Evolutionary conservation across 495 filamentous ascomycete species (phyloP).

Genomic region (Podospora bellae-mahoneyi): DNA sequence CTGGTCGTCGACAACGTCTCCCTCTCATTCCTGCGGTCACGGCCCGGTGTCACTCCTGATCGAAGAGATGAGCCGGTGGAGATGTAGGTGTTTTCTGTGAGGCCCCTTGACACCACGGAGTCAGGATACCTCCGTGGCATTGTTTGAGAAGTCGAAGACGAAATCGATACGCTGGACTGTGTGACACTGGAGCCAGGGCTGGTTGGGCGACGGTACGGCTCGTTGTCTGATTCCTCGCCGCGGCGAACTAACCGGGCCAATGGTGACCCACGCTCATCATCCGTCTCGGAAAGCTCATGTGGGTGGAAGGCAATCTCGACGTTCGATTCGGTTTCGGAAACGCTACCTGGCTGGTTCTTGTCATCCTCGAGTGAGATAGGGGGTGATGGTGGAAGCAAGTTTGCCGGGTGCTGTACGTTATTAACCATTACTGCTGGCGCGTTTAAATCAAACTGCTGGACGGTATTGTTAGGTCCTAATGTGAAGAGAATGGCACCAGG

Average conservation of each 20-base stretch:
- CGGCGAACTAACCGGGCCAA: conserved; percentile 61
- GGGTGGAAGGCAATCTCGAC: conserved; percentile 47
- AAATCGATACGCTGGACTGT: conserved; percentile 58
- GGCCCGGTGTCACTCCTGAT: conserved; percentile 37
- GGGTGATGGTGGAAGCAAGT: conserved; percentile 70
- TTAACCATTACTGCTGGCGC: conserved; percentile 69
- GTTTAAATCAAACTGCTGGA: conserved; percentile 93
- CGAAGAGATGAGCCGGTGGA: conserved; percentile 58
- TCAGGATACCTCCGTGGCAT: conserved; percentile 35
- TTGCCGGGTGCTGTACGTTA: conserved; percentile 78
- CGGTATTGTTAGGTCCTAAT: conserved; percentile 76
- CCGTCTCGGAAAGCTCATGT: conserved; percentile 57
- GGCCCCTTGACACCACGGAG: conserved; percentile 47
- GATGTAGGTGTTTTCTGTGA: conserved; percentile 60
- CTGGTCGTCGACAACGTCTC: conserved; percentile 58
- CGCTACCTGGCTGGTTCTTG: conserved; percentile 37
- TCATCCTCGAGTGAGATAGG: conserved; percentile 68
- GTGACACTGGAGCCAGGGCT: conserved; percentile 65
- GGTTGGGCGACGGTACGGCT: conserved; percentile 54
- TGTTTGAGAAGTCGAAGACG: conserved; percentile 47
- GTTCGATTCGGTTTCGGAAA: conserved; percentile 45
- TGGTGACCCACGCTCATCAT: conserved; percentile 64
- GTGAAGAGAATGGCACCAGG: conserved; percentile 91
- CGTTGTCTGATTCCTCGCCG: conserved; percentile 50
- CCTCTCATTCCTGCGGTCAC: conserved; percentile 41